Conservation (phyloP, 2,329 filamentous ascomycete genomes). For the Thielaviopsis ethacetica region DNA sequence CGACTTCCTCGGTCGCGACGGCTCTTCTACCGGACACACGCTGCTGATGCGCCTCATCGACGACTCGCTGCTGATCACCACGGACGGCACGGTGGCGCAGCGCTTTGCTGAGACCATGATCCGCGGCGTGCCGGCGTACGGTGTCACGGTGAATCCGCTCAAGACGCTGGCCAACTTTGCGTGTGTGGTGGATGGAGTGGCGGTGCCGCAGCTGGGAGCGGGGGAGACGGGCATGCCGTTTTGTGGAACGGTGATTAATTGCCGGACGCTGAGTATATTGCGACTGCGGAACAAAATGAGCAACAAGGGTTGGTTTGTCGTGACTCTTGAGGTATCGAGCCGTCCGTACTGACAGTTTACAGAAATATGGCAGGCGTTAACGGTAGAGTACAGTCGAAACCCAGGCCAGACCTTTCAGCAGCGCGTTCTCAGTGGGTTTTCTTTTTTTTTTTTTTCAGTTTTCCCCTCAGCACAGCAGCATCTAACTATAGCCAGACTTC, state of each 20-base stretch:
- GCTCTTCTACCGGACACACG: slow-evolving; percentile 19
- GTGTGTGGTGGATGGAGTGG: slow-evolving; percentile 34
- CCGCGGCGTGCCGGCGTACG: slow-evolving; percentile 59
- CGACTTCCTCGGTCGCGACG: slow-evolving; percentile 35
- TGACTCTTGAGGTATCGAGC: neutral
- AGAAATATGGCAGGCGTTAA: slow-evolving; percentile 51
- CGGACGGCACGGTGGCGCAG: slow-evolving; percentile 46
- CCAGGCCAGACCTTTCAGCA: slow-evolving; percentile 67
- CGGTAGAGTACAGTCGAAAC: slow-evolving; percentile 54
- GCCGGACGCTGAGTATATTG: slow-evolving; percentile 53
- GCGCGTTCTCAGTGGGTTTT: slow-evolving; percentile 50
- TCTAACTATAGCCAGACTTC: slow-evolving; percentile 24
- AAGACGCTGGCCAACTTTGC: slow-evolving; percentile 84
- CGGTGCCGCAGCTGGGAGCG: slow-evolving; percentile 29
- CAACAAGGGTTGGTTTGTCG: slow-evolving; percentile 28
- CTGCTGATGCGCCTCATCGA: slow-evolving; percentile 74
- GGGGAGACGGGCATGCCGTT: slow-evolving; percentile 54
- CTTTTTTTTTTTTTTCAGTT: neutral
- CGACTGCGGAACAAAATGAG: slow-evolving; percentile 45
- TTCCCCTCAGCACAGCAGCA: neutral
- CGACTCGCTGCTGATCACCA: slow-evolving; percentile 81
- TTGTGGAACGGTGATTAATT: slow-evolving; percentile 68
- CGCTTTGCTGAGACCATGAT: slow-evolving; percentile 71
- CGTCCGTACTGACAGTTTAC: neutral
- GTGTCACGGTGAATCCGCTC: slow-evolving; percentile 55